Conservation (phyloP, 352 stramenopile species). For the Pythium volutum region DNA sequence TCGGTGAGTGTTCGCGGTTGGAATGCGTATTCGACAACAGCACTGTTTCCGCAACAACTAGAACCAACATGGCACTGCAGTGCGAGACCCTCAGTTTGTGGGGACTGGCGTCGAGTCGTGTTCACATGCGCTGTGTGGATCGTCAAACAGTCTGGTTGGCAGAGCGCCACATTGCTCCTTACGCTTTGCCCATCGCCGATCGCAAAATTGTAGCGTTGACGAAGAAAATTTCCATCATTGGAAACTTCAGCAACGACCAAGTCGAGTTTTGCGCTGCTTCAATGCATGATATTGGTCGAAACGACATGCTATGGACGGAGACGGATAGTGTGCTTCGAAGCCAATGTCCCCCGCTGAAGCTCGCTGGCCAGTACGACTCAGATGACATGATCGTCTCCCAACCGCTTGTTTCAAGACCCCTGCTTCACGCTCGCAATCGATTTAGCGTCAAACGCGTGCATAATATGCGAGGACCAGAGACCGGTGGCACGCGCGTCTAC, state of each 20-base stretch:
- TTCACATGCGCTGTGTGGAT: constrained; percentile 10
- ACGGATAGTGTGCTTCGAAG: neutral
- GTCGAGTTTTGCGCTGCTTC: neutral
- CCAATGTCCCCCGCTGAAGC: neutral
- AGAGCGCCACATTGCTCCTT: neutral
- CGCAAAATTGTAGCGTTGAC: constrained; percentile 13
- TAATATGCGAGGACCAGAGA: neutral
- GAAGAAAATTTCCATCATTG: constrained; percentile 13
- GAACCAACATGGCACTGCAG: neutral
- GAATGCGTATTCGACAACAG: constrained; percentile 16
- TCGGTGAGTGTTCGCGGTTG: constrained; percentile 4
- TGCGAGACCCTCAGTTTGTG: neutral
- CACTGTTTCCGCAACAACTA: neutral
- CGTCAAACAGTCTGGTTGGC: neutral
- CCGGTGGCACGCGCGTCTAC: constrained; percentile 3
- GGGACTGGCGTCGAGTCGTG: neutral
- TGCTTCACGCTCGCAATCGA: neutral
- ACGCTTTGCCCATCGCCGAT: constrained; percentile 5
- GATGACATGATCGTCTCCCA: neutral
- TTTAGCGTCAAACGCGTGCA: neutral
- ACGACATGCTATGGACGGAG: neutral
- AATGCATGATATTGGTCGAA: neutral
- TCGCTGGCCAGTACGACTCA: neutral
- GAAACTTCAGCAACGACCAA: constrained; percentile 12
- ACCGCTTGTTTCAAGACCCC: neutral